Percentiles rank a stretch among this genome's conserved stretches.
Conservation (phyloP, 2,329 filamentous ascomycete genomes). For the Colletotrichum graminicola region DNA sequence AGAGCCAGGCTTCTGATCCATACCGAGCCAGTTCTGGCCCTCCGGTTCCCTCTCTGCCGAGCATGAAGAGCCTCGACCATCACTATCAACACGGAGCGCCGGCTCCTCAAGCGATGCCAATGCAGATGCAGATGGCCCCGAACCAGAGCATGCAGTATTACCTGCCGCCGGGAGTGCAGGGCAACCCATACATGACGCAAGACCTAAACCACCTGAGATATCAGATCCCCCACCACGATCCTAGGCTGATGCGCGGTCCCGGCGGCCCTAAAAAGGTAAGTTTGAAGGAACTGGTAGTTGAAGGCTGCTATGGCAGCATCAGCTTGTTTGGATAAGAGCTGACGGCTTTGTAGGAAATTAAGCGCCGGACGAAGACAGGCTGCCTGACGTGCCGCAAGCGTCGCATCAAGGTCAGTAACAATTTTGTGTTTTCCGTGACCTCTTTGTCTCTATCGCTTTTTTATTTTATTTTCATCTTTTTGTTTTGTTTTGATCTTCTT, state of each 20-base stretch:
- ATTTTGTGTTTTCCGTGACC: conserved; percentile 40
- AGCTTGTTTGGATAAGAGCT: conserved; percentile 4
- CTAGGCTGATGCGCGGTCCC: conserved; percentile 59
- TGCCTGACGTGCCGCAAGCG: conserved; percentile 72
- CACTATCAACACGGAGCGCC: conserved; percentile 47
- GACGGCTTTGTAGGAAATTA: conserved; percentile 65
- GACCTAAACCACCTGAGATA: conserved; percentile 62
- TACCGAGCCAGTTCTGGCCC: conserved; percentile 52
- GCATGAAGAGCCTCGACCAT: conserved; percentile 58
- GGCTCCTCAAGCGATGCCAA: conserved; percentile 51
- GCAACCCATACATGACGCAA: conserved; percentile 46
- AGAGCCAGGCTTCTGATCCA: conserved; percentile 48
- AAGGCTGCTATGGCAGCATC: neutral
- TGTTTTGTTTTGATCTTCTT: neutral
- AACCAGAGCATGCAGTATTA: conserved; percentile 58
- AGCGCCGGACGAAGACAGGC: conserved; percentile 73
- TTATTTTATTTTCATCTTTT: neutral
- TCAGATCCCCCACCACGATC: conserved; percentile 61
- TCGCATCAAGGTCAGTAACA: conserved; percentile 69
- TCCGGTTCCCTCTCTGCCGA: conserved; percentile 54
- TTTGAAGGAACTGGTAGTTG: conserved; percentile 18
- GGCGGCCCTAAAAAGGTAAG: conserved; percentile 70
- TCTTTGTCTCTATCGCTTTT: too few species aligned
- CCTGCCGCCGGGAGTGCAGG: conserved; percentile 47
- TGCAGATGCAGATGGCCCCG: conserved; percentile 52